Evolutionary conservation across 176 grass and related monocot genomes (phyloP), one percentile per base, ranked within the genome.

Genomic region (Oryza australiensis): DNA sequence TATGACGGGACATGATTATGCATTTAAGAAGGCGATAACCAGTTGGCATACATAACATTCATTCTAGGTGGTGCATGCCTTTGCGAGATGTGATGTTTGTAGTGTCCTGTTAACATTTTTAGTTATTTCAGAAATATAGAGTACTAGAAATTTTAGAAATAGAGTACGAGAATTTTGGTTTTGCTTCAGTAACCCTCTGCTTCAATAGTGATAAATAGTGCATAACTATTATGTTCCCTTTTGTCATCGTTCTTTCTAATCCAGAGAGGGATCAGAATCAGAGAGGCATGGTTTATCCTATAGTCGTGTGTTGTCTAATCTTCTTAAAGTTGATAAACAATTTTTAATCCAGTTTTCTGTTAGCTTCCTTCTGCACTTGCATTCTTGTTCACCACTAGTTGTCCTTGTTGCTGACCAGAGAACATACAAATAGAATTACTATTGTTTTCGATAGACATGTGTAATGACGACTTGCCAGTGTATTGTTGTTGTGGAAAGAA

Each of bases 361-460:
- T 81, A 30, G 5, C 66, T 29, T 72, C 24, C 66, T 29, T 72
- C 24, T 57, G 71, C 37, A 66, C 26, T 71, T 84, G 27, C 23
- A 68, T 55, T 32, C 35, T 30, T 81, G 22, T 29, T 5, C 23
- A 20, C 34, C 27, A 14, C 67, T 29, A 60, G 28, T 20, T 53
- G 5, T 53, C 57, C 53, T 72, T 77, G 32, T 66, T 78, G 62
- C n/a, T 84, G 68, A 40, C 15, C 35, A 15, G 26, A 34, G 20
- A 67, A 86, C 49, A 53, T 20, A 51, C 48, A 51, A 37, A 79
- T 63, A 82, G 3, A 41, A 20, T 57, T 71, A 33, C 49, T 62
- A 24, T 62, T 70, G 14, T 33, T 69, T 76, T n/a, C 70, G 72
- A 70, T 49, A 60, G 28, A 69, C 26, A 69, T 48, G 15, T 13